Evolutionary conservation across 306 rosid genomes (phyloP).

Genomic region (Glycyrrhiza uralensis): DNA sequence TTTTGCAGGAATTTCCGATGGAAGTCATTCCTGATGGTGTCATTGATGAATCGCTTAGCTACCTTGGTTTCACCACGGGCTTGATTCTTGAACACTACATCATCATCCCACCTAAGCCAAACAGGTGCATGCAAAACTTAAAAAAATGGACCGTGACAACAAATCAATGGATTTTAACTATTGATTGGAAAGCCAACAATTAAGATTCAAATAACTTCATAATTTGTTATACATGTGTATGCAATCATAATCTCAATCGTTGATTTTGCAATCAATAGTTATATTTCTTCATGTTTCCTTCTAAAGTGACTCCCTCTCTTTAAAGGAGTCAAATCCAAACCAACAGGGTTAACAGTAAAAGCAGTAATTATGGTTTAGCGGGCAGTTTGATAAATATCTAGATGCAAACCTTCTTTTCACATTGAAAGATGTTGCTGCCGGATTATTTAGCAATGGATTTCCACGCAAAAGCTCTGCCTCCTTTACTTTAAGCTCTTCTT

Average conservation of each 20-base stretch:
- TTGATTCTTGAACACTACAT: slow-evolving; percentile 89
- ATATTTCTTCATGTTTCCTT: background rate
- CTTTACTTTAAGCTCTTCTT: slow-evolving; percentile 90
- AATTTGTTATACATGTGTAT: background rate
- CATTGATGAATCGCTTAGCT: slow-evolving; percentile 89
- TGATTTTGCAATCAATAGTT: background rate
- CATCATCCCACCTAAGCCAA: slow-evolving; percentile 78
- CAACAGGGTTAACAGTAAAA: background rate
- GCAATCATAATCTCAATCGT: background rate
- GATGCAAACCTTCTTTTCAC: slow-evolving; percentile 74
- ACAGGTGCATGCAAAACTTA: background rate
- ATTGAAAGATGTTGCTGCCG: slow-evolving; percentile 65
- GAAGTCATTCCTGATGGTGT: slow-evolving; percentile 90
- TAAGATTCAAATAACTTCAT: too few relatives aligned
- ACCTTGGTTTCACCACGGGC: slow-evolving; percentile 87
- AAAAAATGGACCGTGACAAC: background rate
- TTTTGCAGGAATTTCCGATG: slow-evolving; percentile 85
- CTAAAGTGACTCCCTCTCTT: background rate
- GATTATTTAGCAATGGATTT: slow-evolving; percentile 72
- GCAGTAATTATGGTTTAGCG: background rate
- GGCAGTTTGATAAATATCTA: background rate
- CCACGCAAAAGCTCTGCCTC: slow-evolving; percentile 85
- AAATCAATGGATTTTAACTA: background rate
- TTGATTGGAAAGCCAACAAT: background rate
- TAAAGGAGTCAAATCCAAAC: background rate